phyloP scores from a whole-genome alignment of 1,139 yeast genomes.

The Candida tunisiensis region DNA sequence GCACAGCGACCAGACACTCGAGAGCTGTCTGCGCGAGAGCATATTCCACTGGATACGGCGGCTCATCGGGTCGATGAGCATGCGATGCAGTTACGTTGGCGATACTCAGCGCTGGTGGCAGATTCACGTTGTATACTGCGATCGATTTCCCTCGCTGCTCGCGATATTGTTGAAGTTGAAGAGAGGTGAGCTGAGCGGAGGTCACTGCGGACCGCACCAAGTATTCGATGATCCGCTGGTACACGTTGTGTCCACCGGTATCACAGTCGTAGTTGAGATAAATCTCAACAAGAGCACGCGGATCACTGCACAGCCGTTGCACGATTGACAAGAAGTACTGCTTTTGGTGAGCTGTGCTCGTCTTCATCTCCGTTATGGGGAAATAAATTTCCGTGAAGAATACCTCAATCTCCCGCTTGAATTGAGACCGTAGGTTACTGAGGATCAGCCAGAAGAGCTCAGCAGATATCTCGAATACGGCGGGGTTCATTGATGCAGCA shows the following conservation, averaged over 20 bases:
- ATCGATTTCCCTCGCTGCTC: slow-evolving; percentile 42
- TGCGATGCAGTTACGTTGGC: slow-evolving; percentile 32
- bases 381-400: slow-evolving; percentile 86
- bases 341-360: slow-evolving; percentile 86
- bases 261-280: slow-evolving; percentile 95
- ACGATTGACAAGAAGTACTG: slow-evolving; percentile 67
- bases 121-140: slow-evolving; percentile 58
- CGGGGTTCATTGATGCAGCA: slow-evolving; percentile 83
- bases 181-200: slow-evolving; percentile 53
- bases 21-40: slow-evolving; percentile 77
- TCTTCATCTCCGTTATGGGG: slow-evolving; percentile 83
- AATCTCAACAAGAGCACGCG: slow-evolving; percentile 79
- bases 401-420: slow-evolving; percentile 86
- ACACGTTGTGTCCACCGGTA: slow-evolving; percentile 62
- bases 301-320: slow-evolving; percentile 71
- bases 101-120: slow-evolving; percentile 62
- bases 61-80: slow-evolving; percentile 18
- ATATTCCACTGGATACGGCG: slow-evolving; percentile 21
- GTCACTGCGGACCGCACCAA: slow-evolving; percentile 58
- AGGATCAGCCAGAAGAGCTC: slow-evolving; percentile 88
- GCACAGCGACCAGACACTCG: slow-evolving; percentile 64
- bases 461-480: slow-evolving; percentile 80
- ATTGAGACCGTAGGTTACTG: slow-evolving; percentile 68
- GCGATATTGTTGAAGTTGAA: slow-evolving; percentile 48
- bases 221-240: slow-evolving; percentile 67